These are phyloP conservation scores for Erythrophleum fordii DNA, from an alignment of 306 rosid genomes.

Conservation along the genomic window DNA sequence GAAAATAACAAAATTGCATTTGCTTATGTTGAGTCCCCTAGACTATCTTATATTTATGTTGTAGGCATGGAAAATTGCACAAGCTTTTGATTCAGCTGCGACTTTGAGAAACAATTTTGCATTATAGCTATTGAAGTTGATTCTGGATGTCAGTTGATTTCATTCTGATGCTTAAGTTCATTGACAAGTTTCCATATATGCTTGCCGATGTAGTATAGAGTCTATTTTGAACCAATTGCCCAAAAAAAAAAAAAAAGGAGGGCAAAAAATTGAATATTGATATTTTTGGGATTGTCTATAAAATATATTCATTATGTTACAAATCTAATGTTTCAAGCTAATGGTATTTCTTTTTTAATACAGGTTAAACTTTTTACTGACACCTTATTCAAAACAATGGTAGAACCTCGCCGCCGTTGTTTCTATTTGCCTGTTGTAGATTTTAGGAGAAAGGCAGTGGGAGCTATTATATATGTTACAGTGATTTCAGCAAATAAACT, in stretches of 20 bases:
- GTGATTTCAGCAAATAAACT: conserved; percentile 75
- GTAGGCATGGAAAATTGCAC: not conserved
- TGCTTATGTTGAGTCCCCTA: conserved; percentile 7
- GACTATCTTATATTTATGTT: conserved; percentile 2
- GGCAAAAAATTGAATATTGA: not conserved
- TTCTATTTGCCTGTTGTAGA: conserved; percentile 67
- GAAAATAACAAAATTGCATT: conserved; percentile 1
- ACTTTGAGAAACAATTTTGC: conserved; percentile 2
- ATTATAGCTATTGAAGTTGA: not conserved
- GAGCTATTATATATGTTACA: conserved; percentile 73
- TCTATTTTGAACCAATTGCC: not conserved
- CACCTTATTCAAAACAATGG: conserved; percentile 72
- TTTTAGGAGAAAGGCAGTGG: conserved; percentile 67
- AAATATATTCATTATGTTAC: not conserved
- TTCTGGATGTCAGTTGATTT: conserved; percentile 9
- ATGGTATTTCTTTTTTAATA: not conserved
- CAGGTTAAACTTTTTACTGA: conserved; percentile 76
- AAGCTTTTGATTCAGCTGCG: conserved; percentile 11
- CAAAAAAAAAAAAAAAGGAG: not conserved
- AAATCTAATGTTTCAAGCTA: not conserved
- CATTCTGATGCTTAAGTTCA: conserved; percentile 21
- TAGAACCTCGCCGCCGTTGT: conserved; percentile 86
- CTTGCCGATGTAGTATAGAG: not conserved
- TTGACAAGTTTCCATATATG: not conserved
- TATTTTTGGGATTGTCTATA: not conserved